phyloP scores from a whole-genome alignment of 768 basidiomycete genomes.

The Cyclocybe cylindracea region DNA sequence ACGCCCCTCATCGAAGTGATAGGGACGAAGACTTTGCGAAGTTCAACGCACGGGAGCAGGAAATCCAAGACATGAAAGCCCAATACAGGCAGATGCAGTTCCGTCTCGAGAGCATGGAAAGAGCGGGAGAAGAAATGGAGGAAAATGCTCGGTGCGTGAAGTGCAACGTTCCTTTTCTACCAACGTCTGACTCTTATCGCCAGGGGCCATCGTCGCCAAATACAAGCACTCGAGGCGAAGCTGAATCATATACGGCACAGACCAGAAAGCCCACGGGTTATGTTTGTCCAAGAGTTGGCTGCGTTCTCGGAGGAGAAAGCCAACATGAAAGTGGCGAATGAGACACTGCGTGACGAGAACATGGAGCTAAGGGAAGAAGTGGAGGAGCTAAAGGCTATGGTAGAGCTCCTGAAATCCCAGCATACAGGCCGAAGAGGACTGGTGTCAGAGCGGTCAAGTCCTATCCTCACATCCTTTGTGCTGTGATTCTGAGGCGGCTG shows the following conservation, averaged over 20 bases:
- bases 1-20: slow-evolving; percentile 1
- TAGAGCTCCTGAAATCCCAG: slow-evolving; percentile 65
- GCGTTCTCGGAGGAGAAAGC: slow-evolving; percentile 48
- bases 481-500: neutral
- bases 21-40: slow-evolving; percentile 79
- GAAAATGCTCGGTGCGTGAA: slow-evolving; percentile 55
- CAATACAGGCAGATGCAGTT: slow-evolving; percentile 69
- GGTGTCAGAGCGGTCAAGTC: slow-evolving; percentile 48
- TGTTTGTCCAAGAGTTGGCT: slow-evolving; percentile 42
- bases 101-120: slow-evolving; percentile 58
- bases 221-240: slow-evolving; percentile 62
- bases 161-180: neutral
- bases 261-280: slow-evolving; percentile 29
- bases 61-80: slow-evolving; percentile 56
- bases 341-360: slow-evolving; percentile 60
- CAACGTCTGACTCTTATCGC: slow-evolving; percentile 2
- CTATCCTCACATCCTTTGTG: slow-evolving; percentile 23
- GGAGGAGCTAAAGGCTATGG: slow-evolving; percentile 69
- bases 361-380: slow-evolving; percentile 40
- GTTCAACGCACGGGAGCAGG: slow-evolving; percentile 64
- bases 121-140: slow-evolving; percentile 54
- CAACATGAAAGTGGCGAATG: slow-evolving; percentile 48
- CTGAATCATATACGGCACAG: slow-evolving; percentile 47
- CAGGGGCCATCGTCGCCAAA: slow-evolving; percentile 60
- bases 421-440: slow-evolving; percentile 43